Evolutionary conservation across 139 green algal species (phyloP).

Genomic region (Eudorina sp.): DNA sequence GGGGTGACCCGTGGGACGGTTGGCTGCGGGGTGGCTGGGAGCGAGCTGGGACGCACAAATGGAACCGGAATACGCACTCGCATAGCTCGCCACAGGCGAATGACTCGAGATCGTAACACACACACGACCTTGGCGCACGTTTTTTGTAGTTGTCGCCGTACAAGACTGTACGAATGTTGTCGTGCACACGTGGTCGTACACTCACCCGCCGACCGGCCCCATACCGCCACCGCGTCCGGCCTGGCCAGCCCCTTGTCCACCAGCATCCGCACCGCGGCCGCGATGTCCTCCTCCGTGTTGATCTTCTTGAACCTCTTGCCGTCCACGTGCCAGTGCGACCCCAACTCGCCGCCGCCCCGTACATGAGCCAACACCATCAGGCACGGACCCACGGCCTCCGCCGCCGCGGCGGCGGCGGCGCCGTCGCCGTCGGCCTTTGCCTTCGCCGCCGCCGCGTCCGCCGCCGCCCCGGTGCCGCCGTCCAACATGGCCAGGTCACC

Average conservation of each 20-base stretch:
- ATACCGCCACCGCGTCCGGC: conserved; percentile 36
- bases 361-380: conserved; percentile 78
- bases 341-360: conserved; percentile 82
- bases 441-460: too few species aligned
- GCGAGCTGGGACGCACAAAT: too few species aligned
- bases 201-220: conserved; percentile 58
- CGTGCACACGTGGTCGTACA: background rate
- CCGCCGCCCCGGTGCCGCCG: conserved; percentile 18
- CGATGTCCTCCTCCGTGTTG: conserved; percentile 65
- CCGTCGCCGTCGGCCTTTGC: background rate
- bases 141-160: too few species aligned
- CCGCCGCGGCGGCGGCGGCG: background rate
- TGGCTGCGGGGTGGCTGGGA: too few species aligned
- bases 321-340: conserved; percentile 73
- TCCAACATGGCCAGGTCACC: conserved; percentile 73
- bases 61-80: too few species aligned
- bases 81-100: too few species aligned
- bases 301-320: conserved; percentile 61
- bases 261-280: conserved; percentile 59
- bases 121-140: too few species aligned
- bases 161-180: too few species aligned
- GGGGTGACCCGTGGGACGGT: too few species aligned
- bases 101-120: too few species aligned
- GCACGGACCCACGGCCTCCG: background rate
- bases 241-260: conserved; percentile 1